Evolutionary conservation across 192 early-diverging fungal genomes (phyloP).

Genomic region (Globomyces pollinis-pini): DNA sequence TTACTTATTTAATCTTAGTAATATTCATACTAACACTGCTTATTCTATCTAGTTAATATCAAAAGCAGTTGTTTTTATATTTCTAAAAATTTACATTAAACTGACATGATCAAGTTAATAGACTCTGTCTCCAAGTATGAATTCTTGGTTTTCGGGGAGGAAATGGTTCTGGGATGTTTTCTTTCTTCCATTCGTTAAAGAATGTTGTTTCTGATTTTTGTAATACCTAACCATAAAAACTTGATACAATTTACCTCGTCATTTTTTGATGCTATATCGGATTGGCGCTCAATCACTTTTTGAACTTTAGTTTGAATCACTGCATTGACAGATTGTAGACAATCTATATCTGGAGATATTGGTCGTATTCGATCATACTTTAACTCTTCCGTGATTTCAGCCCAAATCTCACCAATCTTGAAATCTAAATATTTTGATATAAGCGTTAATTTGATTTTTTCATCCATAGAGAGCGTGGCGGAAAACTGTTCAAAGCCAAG

Average conservation of each 20-base stretch:
- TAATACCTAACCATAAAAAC: background rate
- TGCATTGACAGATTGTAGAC: conserved; percentile 68
- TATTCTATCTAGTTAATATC: too few relatives aligned
- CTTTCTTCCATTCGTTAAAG: background rate
- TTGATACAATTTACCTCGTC: conserved; percentile 13
- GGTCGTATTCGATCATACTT: conserved; percentile 38
- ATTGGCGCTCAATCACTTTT: conserved; percentile 23
- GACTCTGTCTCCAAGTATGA: conserved; percentile 8
- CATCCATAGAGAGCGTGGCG: conserved; percentile 10
- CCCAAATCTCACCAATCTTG: conserved; percentile 47
- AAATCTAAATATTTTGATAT: conserved; percentile 46
- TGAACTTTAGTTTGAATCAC: conserved; percentile 24
- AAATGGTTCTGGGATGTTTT: background rate
- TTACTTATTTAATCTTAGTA: too few relatives aligned
- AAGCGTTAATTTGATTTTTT: conserved; percentile 27
- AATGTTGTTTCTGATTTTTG: background rate
- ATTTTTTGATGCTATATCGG: conserved; percentile 16
- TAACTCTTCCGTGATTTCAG: conserved; percentile 39
- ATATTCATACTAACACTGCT: too few relatives aligned
- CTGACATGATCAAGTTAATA: too few relatives aligned
- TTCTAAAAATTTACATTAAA: too few relatives aligned
- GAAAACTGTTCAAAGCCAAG: conserved; percentile 27
- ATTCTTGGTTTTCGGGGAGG: conserved; percentile 4
- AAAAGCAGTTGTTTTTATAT: too few relatives aligned
- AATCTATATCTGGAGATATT: conserved; percentile 36